Evolutionary conservation across 2,329 filamentous ascomycete genomes (phyloP).

Genomic region (Aotearoamyces nothofagi): DNA sequence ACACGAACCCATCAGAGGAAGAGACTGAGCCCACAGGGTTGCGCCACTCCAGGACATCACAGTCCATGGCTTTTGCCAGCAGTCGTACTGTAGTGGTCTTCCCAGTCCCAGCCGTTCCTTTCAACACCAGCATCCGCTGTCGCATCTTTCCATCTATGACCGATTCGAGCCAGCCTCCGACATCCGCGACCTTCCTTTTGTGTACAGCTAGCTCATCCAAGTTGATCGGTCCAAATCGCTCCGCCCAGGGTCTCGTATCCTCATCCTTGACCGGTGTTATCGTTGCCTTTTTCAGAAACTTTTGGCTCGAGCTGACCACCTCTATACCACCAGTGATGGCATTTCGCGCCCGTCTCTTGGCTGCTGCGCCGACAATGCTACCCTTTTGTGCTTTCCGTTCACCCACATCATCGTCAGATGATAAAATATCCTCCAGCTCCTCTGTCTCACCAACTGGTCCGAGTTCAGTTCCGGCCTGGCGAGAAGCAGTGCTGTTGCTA

Average conservation of each 20-base stretch:
- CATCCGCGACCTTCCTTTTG: conserved; percentile 83
- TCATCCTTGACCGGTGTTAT: conserved; percentile 21
- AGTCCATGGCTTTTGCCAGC: conserved; percentile 61
- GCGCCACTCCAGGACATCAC: conserved; percentile 77
- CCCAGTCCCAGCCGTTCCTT: conserved; percentile 79
- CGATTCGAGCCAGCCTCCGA: conserved; percentile 66
- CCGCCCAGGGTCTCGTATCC: conserved; percentile 69
- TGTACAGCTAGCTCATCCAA: conserved; percentile 84
- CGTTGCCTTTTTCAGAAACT: conserved; percentile 36
- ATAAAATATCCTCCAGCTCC: conserved; percentile 25
- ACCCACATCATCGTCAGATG: conserved; percentile 41
- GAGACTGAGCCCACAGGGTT: conserved; percentile 54
- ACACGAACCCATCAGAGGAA: conserved; percentile 46
- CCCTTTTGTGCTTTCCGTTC: conserved; percentile 32
- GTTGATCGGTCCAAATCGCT: conserved; percentile 61
- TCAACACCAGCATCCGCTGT: conserved; percentile 68
- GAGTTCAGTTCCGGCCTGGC: not conserved
- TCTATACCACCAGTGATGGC: conserved; percentile 24
- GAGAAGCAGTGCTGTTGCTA: conserved; percentile 1
- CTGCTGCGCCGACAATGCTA: conserved; percentile 40
- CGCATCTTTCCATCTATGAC: conserved; percentile 49
- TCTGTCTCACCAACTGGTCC: not conserved
- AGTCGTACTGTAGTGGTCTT: conserved; percentile 81
- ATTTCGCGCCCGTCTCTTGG: conserved; percentile 31
- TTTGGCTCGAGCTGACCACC: conserved; percentile 27